Conservation (phyloP, 1,139 yeast species). For the Hyphopichia khmerensis region DNA sequence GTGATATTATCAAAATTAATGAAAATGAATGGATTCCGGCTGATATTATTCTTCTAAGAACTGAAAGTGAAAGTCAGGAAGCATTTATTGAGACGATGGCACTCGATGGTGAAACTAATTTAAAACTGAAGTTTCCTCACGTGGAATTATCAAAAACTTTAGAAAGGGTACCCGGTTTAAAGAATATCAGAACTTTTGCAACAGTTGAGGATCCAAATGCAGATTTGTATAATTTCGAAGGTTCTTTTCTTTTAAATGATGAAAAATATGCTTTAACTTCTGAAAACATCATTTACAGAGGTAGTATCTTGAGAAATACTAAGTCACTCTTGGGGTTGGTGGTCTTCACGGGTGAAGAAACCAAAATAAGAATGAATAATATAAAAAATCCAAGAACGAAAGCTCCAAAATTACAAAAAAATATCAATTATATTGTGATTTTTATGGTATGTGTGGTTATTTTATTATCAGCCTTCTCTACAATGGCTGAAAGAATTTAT, state of each 20-base stretch:
- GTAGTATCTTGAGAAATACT: constrained; percentile 85
- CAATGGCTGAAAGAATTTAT: constrained; percentile 69
- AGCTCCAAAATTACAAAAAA: constrained; percentile 85
- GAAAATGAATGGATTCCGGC: constrained; percentile 96
- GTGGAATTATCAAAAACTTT: constrained; percentile 54
- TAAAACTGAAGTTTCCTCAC: constrained; percentile 73
- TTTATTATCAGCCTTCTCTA: constrained; percentile 72
- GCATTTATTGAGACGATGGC: constrained; percentile 96
- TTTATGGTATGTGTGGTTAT: constrained; percentile 87
- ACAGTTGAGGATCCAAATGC: constrained; percentile 88
- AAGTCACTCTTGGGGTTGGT: constrained; percentile 72
- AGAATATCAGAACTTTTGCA: constrained; percentile 49
- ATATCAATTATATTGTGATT: constrained; percentile 78
- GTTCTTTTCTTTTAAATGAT: constrained; percentile 31
- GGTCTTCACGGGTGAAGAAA: constrained; percentile 91
- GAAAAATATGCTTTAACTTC: constrained; percentile 63
- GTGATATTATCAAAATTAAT: constrained; percentile 70
- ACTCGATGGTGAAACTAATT: constrained; percentile 92
- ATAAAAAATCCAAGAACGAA: constrained; percentile 85
- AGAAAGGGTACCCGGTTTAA: constrained; percentile 51
- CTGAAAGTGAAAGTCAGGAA: constrained; percentile 66
- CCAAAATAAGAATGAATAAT: constrained; percentile 94
- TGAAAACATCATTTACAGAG: constrained; percentile 83
- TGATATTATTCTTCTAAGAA: constrained; percentile 69
- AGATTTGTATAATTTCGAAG: constrained; percentile 91